These are phyloP conservation scores for Diaporthe eres DNA, from an alignment of 2,329 filamentous ascomycete species.

Conservation along the genomic window DNA sequence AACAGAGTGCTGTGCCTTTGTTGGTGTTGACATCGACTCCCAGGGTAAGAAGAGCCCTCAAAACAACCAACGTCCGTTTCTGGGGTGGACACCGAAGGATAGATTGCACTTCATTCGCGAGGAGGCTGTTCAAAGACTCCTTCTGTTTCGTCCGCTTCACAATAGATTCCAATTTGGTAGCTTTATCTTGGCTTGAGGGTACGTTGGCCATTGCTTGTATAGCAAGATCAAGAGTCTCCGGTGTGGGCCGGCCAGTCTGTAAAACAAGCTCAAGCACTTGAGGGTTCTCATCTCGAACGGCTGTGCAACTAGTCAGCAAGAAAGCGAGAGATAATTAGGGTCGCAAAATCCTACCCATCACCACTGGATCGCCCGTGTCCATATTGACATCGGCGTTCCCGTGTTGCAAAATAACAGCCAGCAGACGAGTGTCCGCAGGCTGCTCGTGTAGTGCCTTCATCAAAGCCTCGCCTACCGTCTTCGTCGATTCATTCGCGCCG, in stretches of 20 bases:
- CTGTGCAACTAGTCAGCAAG: constrained; percentile 47
- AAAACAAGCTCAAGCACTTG: constrained; percentile 64
- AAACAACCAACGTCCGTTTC: constrained; percentile 57
- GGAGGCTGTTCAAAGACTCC: constrained; percentile 59
- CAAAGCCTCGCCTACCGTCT: constrained; percentile 60
- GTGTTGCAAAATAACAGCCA: constrained; percentile 63
- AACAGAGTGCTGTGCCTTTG: constrained; percentile 65
- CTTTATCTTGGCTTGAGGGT: constrained; percentile 61
- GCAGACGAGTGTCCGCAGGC: constrained; percentile 64
- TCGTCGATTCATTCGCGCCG: constrained; percentile 54
- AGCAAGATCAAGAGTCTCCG: constrained; percentile 58
- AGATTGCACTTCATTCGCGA: constrained; percentile 66
- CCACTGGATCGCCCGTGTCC: constrained; percentile 59
- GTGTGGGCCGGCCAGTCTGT: constrained; percentile 59
- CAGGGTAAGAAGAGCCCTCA: constrained; percentile 62
- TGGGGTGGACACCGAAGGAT: constrained; percentile 55
- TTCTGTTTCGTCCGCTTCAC: constrained; percentile 59
- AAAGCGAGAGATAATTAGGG: background rate
- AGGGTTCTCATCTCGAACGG: constrained; percentile 60
- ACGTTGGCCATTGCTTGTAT: constrained; percentile 60
- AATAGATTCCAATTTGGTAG: constrained; percentile 63
- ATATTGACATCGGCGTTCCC: constrained; percentile 69
- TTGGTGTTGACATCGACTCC: constrained; percentile 70
- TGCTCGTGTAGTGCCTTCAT: constrained; percentile 58
- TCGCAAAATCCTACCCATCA: constrained; percentile 48